Conservation (phyloP, 495 filamentous ascomycete genomes). For the Aspergillus coremiiformis region DNA sequence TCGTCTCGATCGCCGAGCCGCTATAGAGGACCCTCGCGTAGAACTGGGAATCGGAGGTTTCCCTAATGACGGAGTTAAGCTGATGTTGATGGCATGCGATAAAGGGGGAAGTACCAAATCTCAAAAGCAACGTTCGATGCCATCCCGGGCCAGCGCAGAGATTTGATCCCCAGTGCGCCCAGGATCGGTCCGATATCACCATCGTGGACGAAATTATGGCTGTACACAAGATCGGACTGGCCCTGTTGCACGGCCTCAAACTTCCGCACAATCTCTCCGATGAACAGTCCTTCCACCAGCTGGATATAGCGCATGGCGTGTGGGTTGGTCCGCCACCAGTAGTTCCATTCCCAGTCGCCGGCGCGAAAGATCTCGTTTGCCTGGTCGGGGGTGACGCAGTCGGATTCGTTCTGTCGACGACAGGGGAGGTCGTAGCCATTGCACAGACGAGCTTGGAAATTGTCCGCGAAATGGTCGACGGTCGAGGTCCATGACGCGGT, state of each 20-base stretch:
- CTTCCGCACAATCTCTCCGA: constrained; percentile 32
- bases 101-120: constrained; percentile 22
- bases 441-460: constrained; percentile 39
- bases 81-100: background rate
- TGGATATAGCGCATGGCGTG: constrained; percentile 34
- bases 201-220: constrained; percentile 31
- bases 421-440: constrained; percentile 37
- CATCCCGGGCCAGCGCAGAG: constrained; percentile 32
- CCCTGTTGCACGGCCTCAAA: constrained; percentile 26
- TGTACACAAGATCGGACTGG: constrained; percentile 19
- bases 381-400: constrained; percentile 28
- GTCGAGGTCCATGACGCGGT: constrained; percentile 28
- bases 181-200: constrained; percentile 29
- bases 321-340: constrained; percentile 35
- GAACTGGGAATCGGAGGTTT: constrained; percentile 15
- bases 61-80: too few species aligned
- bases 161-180: constrained; percentile 25
- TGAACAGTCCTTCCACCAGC: constrained; percentile 35
- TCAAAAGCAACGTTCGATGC: constrained; percentile 31
- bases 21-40: constrained; percentile 38
- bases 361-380: constrained; percentile 37
- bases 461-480: constrained; percentile 41
- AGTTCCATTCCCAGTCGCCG: constrained; percentile 43
- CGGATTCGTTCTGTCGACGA: constrained; percentile 19
- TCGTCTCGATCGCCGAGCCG: constrained; percentile 26